phyloP scores from a whole-genome alignment of 2,329 filamentous ascomycete genomes.

The Botrytis pseudocinerea region DNA sequence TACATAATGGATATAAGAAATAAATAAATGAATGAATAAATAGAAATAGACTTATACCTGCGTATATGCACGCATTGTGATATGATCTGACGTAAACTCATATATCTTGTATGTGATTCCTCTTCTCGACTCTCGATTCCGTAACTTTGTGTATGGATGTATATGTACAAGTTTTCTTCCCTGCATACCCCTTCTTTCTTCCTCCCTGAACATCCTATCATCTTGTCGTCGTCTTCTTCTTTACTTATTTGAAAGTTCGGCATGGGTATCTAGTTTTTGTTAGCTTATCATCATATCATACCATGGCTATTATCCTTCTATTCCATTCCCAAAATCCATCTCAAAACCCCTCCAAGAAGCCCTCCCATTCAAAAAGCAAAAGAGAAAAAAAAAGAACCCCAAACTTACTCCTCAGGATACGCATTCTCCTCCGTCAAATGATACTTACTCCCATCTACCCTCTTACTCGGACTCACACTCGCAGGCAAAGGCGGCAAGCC shows the following conservation, averaged over 20 bases:
- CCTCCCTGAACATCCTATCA: neutral
- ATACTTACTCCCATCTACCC: conserved; percentile 67
- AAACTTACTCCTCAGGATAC: conserved; percentile 68
- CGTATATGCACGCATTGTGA: neutral
- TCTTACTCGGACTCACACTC: conserved; percentile 53
- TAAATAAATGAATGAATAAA: neutral
- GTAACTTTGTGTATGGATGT: neutral
- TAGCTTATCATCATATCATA: neutral
- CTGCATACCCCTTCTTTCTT: neutral
- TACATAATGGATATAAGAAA: no score
- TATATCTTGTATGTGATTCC: neutral
- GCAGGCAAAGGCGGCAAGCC: conserved; percentile 84
- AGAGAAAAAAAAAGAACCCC: neutral
- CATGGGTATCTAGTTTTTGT: conserved; percentile 25
- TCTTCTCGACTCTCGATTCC: neutral
- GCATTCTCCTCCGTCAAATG: conserved; percentile 63
- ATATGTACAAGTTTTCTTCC: neutral
- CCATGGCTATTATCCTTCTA: neutral
- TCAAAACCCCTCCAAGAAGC: neutral
- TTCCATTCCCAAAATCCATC: neutral
- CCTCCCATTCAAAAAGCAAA: neutral
- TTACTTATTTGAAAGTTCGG: conserved; percentile 26
- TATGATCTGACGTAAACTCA: neutral
- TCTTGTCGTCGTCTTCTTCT: neutral
- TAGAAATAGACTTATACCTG: neutral